Evolutionary conservation across 192 early-diverging fungal genomes (phyloP).

Genomic region (Ambispora gerdemannii): DNA sequence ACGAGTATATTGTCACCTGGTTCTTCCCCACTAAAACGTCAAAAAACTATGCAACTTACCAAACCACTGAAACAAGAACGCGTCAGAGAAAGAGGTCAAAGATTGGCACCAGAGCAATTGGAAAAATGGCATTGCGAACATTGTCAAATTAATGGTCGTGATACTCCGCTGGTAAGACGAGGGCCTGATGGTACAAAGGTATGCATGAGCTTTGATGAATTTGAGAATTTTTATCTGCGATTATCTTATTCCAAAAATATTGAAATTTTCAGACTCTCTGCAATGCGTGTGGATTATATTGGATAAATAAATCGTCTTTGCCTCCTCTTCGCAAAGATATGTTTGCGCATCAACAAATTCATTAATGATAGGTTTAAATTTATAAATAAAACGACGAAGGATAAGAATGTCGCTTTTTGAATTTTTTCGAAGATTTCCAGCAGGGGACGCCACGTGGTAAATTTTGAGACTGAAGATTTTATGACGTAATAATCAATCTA

Average conservation of each 20-base stretch:
- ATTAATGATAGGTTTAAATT: neutral
- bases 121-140: conserved; percentile 41
- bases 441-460: no score
- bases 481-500: no score
- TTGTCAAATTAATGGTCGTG: conserved; percentile 36
- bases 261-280: conserved; percentile 38
- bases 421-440: no score
- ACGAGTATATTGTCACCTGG: neutral
- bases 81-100: conserved; percentile 2
- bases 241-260: neutral
- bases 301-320: conserved; percentile 33
- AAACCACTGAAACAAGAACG: neutral
- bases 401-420: no score
- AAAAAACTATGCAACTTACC: neutral
- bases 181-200: conserved; percentile 43
- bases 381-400: conserved; percentile 8
- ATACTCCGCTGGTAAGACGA: conserved; percentile 37
- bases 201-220: neutral
- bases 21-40: neutral
- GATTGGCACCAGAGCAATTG: conserved; percentile 30
- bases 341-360: conserved; percentile 22
- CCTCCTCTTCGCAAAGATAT: conserved; percentile 38
- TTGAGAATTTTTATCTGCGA: neutral
- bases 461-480: no score
- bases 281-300: conserved; percentile 42